Evolutionary conservation across 306 rosid species (phyloP), one percentile per base, ranked within the genome.

Genomic region (Inga leiocalycina): DNA sequence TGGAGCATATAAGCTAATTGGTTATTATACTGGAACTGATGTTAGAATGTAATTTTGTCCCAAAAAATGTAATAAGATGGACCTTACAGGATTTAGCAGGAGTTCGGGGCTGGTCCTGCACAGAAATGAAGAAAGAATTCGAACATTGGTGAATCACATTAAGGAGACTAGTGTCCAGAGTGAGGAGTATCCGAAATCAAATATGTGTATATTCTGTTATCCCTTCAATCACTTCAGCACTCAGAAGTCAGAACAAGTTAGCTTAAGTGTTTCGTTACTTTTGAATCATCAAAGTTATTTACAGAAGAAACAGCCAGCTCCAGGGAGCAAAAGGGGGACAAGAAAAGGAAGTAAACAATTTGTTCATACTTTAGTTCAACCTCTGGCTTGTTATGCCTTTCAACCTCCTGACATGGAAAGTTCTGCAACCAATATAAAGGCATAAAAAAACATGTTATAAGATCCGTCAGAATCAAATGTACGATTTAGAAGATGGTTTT

Each of bases 341-440:
- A 6, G 10, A 54, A 54, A 17, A 17, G 5, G 10, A 19, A 54
- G 76, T 45, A 65, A 74, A 73, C 73, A 80, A 67, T 51, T 51
- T 4, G 57, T 16, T 16, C 90, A 74, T 91, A 95, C 99, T 96
- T 92, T 75, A 96, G 93, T 85, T 96, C 99, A 73, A 96, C 94
- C 84, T 92, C 98, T 0, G 97, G 99, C 84, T 95, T 95, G 98
- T 95, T 95, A 86, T 95, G 99, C 88, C 98, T 88, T 81, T 95
- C 98, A 52, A 95, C 99, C 89, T 96, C 99, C 88, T 96, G 99
- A 76, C 99, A 96, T 64, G 98, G 99, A 66, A 96, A 93, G 80
- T 93, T 96, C 98, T 93, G 93, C 82, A 84, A 52, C 34, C 75
- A 79, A 9, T 57, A 76, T 9, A 6, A 48, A 51, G 22, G 49